Base-by-base conservation (phyloP, 139 green algal species). In the Micromonas pusilla region DNA sequence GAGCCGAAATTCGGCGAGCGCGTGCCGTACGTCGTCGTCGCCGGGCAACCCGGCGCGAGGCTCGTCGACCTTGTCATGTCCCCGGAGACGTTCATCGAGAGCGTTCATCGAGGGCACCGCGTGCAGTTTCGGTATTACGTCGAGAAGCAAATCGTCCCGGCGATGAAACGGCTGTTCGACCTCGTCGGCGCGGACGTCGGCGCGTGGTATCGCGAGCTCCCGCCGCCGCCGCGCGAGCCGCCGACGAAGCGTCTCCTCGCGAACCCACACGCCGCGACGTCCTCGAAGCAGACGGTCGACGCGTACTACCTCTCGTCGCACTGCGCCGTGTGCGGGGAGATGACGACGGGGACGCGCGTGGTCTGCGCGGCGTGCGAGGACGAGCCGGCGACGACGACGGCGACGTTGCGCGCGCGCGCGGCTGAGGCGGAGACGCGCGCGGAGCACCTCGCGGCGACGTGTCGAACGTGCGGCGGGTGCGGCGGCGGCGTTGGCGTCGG, bases 81-180 rank as follows among this genome's bases (percentile, higher is more conserved):
- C 30, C 92, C 94, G 1, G 75, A 84, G 5, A 85, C 67, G 32
- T 79, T 97, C 80, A 77, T 97, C 60, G 88, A 91, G 70, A 75
- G 31, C 31, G n/a, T 4, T 19, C 33, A 28, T 45, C 30, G 34
- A 20, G n/a, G 52, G 19, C 80, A 96, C 73, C 85, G 91, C 4
- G 85, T 98, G 20, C 81, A 98, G 80, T 90, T 75, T 4, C 45
- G 70, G 1, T 99, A 99, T 88, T 99, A 99, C 89, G 96, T 97
- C 83, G 91, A 84, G 23, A 95, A 93, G 70, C 88, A 92, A 79
- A 96, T 99, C 80, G 88, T 96, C 16, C 94, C 95, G 13, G 88
- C 95, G 0, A 73, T 99, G 70, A 89, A 97, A 62, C 85, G 95
- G 31, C 80, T 95, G 26, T 72, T 98, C n/a, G 86, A 82, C 9